Conservation (phyloP, 768 basidiomycete genomes). For the Termitomyces heimii region DNA sequence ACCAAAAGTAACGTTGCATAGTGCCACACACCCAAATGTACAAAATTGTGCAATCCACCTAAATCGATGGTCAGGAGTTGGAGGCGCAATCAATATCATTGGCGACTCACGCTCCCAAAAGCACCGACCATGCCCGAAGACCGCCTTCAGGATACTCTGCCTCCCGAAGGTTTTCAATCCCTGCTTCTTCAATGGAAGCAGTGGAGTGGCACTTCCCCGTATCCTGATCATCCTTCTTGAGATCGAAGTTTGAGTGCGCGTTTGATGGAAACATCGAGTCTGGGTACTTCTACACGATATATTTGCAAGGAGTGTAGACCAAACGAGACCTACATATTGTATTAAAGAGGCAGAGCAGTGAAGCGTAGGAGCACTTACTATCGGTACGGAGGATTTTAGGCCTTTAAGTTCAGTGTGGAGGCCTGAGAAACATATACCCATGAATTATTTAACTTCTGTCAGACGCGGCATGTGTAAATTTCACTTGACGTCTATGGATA, state of each 20-base stretch:
- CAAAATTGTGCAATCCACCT: conserved; percentile 20
- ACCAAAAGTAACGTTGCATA: not conserved
- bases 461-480: not conserved
- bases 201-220: not conserved
- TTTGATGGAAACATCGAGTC: not conserved
- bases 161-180: not conserved
- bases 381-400: not conserved
- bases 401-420: not conserved
- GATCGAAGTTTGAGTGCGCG: not conserved
- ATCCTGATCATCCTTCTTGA: not conserved
- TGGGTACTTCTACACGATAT: not conserved
- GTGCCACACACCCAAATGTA: conserved; percentile 17
- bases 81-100: not conserved
- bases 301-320: not conserved
- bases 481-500: not conserved
- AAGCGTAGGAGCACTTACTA: not conserved
- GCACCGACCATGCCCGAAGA: conserved; percentile 16
- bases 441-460: not conserved
- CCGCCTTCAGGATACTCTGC: conserved; percentile 19
- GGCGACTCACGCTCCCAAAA: conserved; percentile 20
- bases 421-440: not conserved
- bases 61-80: not conserved
- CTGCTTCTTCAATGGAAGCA: not conserved
- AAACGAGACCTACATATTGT: too few species aligned
- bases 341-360: not conserved